Conservation (phyloP, 1,284 basidiomycete genomes). For the Leccinum pachyderme region DNA sequence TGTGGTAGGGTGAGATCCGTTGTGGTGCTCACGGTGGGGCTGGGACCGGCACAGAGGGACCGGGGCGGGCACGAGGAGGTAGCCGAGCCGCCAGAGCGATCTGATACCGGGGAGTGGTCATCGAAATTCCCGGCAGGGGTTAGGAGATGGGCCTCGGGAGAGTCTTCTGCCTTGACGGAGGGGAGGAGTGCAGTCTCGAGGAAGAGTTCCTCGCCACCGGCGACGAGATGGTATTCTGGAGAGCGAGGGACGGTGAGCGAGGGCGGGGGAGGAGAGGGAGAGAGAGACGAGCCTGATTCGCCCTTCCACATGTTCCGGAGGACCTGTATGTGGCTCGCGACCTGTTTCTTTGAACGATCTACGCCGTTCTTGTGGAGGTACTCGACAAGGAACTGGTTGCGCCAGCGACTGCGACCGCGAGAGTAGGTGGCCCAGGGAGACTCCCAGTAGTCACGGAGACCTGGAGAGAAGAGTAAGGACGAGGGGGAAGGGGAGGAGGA, state of each 20-base stretch:
- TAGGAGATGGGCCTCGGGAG: slow-evolving; percentile 37
- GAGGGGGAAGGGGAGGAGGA: not conserved
- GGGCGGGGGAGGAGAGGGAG: slow-evolving; percentile 5
- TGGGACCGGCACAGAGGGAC: slow-evolving; percentile 27
- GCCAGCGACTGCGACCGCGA: slow-evolving; percentile 72
- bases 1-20: slow-evolving; percentile 31
- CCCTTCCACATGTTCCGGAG: slow-evolving; percentile 84
- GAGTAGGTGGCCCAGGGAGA: slow-evolving; percentile 77
- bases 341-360: slow-evolving; percentile 75
- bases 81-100: slow-evolving; percentile 30
- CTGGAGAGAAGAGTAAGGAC: slow-evolving; percentile 33
- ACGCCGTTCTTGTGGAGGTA: slow-evolving; percentile 66
- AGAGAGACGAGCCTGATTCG: slow-evolving; percentile 52
- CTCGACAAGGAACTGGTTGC: slow-evolving; percentile 80
- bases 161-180: slow-evolving; percentile 50
- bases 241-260: slow-evolving; percentile 23
- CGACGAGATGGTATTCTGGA: slow-evolving; percentile 62
- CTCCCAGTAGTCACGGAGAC: slow-evolving; percentile 71
- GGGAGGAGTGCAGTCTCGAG: slow-evolving; percentile 47
- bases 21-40: slow-evolving; percentile 21
- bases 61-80: slow-evolving; percentile 28
- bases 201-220: slow-evolving; percentile 69
- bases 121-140: slow-evolving; percentile 35
- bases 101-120: slow-evolving; percentile 34
- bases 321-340: slow-evolving; percentile 81